A percentile compares a stretch with the other conserved stretches of the same genome.
Conservation (phyloP, 2,329 filamentous ascomycete genomes). For the Aspergillus brasiliensis region DNA sequence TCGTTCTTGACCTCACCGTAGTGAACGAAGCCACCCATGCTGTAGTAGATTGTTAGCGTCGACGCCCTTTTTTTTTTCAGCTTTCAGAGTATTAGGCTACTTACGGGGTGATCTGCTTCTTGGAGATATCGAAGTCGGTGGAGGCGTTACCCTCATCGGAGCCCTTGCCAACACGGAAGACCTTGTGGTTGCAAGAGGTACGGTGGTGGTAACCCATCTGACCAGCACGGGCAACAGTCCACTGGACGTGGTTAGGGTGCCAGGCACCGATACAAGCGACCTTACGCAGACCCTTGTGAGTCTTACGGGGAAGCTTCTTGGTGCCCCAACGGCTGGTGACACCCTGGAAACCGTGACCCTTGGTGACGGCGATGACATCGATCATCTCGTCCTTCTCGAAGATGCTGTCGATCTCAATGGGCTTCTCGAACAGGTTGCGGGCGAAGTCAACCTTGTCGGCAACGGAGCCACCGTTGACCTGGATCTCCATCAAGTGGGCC, state of each 20-base stretch:
- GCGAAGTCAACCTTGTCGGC: constrained; percentile 97
- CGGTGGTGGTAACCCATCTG: constrained; percentile 99
- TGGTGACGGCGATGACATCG: constrained; percentile 98
- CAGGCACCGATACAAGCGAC: constrained; percentile 99
- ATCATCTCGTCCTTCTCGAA: constrained; percentile 99
- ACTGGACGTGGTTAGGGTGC: constrained; percentile 99
- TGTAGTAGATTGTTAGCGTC: constrained; percentile 51
- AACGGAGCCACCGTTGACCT: constrained; percentile 96
- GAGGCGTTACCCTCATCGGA: constrained; percentile 88
- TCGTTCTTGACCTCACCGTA: constrained; percentile 99
- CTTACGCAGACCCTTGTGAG: constrained; percentile 99
- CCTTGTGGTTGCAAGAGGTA: constrained; percentile 99
- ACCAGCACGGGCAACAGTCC: constrained; percentile 99
- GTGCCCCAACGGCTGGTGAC: constrained; percentile 98
- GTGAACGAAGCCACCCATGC: constrained; percentile 97
- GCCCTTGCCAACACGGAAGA: constrained; percentile 97
- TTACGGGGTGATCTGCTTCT: constrained; percentile 99
- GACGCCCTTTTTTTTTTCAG: constrained; percentile 24
- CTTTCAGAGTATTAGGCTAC: constrained; percentile 47
- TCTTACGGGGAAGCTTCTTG: constrained; percentile 99
- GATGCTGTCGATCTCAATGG: constrained; percentile 85
- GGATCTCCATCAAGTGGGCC: constrained; percentile 99
- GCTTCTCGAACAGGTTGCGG: constrained; percentile 98
- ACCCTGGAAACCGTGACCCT: constrained; percentile 98
- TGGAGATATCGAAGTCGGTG: constrained; percentile 94